phyloP scores from a whole-genome alignment of 371 early-diverging fungal genomes.

The Apophysomyces ossiformis region DNA sequence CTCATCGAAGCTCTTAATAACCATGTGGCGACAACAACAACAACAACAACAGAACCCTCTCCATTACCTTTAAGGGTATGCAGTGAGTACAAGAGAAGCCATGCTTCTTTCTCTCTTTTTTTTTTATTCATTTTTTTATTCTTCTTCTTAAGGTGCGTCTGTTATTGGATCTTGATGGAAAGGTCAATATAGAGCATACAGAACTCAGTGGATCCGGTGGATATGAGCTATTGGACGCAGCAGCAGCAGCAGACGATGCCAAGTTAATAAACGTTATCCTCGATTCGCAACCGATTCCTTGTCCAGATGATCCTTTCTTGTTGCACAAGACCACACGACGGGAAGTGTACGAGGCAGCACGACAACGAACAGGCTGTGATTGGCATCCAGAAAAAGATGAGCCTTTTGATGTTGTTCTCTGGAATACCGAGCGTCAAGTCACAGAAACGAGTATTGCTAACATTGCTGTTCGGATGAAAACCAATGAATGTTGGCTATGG shows the following conservation, averaged over 20 bases:
- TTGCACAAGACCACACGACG: conserved; percentile 64
- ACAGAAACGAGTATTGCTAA: conserved; percentile 70
- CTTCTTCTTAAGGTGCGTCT: conserved; percentile 32
- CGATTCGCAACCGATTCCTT: conserved; percentile 39
- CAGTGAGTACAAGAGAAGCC: no score
- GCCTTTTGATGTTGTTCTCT: conserved; percentile 63
- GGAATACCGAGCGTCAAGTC: conserved; percentile 50
- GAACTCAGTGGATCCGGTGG: conserved; percentile 25
- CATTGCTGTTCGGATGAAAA: conserved; percentile 49
- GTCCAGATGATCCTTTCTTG: conserved; percentile 46
- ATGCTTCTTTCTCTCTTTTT: no score
- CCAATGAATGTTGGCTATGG: conserved; percentile 38
- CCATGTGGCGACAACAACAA: conserved; percentile 31
- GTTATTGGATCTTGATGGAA: conserved; percentile 40
- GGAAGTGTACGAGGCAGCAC: conserved; percentile 53
- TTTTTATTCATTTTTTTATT: no score
- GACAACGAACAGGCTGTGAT: conserved; percentile 42
- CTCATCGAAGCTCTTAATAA: conserved; percentile 30
- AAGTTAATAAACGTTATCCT: conserved; percentile 33
- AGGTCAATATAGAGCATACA: conserved; percentile 47
- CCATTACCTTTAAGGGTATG: no score
- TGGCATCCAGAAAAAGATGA: conserved; percentile 27
- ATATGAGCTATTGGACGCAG: conserved; percentile 1
- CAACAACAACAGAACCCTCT: no score
- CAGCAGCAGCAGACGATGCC: conserved; percentile 1